A percentile compares a stretch with the other conserved stretches of the same genome.
Evolutionary conservation across 2,329 filamentous ascomycete genomes (phyloP).

Genomic region (Aschersonia sp.): DNA sequence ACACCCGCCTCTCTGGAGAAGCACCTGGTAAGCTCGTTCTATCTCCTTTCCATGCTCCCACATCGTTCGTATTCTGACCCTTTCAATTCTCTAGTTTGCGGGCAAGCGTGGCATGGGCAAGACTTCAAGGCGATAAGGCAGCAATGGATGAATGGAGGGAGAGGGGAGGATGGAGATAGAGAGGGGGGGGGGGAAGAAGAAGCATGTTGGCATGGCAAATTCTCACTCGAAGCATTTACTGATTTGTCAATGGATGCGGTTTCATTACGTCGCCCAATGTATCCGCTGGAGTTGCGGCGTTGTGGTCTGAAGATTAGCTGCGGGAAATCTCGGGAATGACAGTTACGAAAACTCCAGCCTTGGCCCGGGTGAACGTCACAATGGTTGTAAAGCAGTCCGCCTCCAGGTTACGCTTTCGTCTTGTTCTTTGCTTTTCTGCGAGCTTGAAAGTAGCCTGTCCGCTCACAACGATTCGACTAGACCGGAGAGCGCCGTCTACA

Average conservation of each 20-base stretch:
- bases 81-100: slow-evolving; percentile 41
- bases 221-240: background rate
- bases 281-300: background rate
- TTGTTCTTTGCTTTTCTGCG: background rate
- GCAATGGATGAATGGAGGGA: too few relatives aligned
- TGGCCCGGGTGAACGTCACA: too few relatives aligned
- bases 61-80: background rate
- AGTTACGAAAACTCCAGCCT: too few relatives aligned
- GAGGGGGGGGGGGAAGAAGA: background rate
- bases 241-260: background rate
- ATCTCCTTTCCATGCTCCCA: slow-evolving; percentile 10
- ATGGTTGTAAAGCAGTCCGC: background rate
- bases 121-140: slow-evolving; percentile 51
- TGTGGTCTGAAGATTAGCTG: background rate
- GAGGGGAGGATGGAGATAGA: too few relatives aligned
- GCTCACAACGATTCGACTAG: too few relatives aligned
- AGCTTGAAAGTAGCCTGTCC: background rate
- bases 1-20: slow-evolving; percentile 67
- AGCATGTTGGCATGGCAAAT: background rate
- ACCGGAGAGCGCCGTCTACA: too few relatives aligned
- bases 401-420: background rate
- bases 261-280: background rate
- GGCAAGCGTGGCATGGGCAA: slow-evolving; percentile 94
- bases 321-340: too few relatives aligned
- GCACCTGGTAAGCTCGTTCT: slow-evolving; percentile 56